A percentile compares a stretch with the other conserved stretches of the same genome.
phyloP scores from a whole-genome alignment of 2,329 filamentous ascomycete species.

The Colletotrichum brevisporum region DNA sequence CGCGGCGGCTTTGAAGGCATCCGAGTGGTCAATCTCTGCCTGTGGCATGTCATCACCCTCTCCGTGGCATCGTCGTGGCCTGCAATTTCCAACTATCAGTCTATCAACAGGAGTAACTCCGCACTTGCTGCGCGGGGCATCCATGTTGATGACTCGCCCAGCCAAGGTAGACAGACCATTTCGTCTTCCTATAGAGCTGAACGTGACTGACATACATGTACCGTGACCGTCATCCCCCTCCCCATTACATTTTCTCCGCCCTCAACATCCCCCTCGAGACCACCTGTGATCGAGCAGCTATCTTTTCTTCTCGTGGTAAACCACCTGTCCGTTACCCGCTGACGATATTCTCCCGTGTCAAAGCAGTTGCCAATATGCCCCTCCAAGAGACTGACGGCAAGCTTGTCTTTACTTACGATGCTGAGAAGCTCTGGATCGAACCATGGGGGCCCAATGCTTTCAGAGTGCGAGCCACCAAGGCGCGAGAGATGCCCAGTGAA shows the following conservation, averaged over 20 bases:
- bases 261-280: background rate
- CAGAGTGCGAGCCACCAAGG: conserved; percentile 62
- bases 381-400: conserved; percentile 25
- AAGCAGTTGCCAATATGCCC: conserved; percentile 16
- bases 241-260: background rate
- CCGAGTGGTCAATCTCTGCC: conserved; percentile 27
- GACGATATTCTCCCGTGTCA: too few relatives aligned
- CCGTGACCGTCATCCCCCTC: too few relatives aligned
- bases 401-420: conserved; percentile 53
- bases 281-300: background rate
- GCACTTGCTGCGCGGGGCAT: conserved; percentile 6
- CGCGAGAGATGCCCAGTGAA: conserved; percentile 49
- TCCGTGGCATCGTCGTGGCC: conserved; percentile 24
- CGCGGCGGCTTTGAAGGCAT: conserved; percentile 32
- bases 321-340: background rate
- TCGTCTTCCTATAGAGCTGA: background rate
- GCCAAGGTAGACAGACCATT: background rate
- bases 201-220: background rate
- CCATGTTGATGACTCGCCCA: background rate
- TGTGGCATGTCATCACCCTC: conserved; percentile 16
- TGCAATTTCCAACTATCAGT: conserved; percentile 16
- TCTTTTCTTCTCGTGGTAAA: too few relatives aligned
- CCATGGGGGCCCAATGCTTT: conserved; percentile 63
- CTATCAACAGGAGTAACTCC: conserved; percentile 37
- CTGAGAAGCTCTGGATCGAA: conserved; percentile 63